Conservation (phyloP, 2,329 filamentous ascomycete species). For the Paecilomyces formosus region DNA sequence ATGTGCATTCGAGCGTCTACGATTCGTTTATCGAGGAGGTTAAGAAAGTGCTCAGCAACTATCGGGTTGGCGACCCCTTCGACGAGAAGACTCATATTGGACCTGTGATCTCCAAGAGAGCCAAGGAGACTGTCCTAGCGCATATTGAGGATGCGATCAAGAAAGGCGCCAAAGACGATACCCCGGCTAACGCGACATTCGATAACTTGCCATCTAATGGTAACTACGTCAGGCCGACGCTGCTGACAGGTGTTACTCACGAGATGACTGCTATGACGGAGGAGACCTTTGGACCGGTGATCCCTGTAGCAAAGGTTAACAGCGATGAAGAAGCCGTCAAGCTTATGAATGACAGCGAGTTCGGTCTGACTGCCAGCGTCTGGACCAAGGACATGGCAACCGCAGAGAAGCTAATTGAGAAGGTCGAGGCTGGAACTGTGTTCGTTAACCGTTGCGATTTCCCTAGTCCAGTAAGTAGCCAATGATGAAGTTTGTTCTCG, state of each 20-base stretch:
- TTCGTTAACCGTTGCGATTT: conserved; percentile 95
- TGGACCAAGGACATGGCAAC: conserved; percentile 83
- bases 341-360: conserved; percentile 92
- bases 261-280: conserved; percentile 83
- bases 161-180: conserved; percentile 77
- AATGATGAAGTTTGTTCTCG: neutral
- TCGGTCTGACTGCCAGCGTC: conserved; percentile 90
- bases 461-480: conserved; percentile 69
- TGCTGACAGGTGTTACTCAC: conserved; percentile 73
- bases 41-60: conserved; percentile 70
- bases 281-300: conserved; percentile 90
- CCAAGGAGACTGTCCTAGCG: conserved; percentile 65
- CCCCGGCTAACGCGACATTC: conserved; percentile 75
- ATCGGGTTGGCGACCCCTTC: conserved; percentile 82
- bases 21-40: conserved; percentile 73
- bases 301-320: conserved; percentile 81
- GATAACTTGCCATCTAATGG: conserved; percentile 64
- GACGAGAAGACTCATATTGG: conserved; percentile 74
- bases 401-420: conserved; percentile 68
- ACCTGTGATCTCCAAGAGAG: conserved; percentile 76
- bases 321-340: conserved; percentile 71
- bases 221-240: conserved; percentile 81
- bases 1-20: conserved; percentile 78
- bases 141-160: conserved; percentile 77
- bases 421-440: conserved; percentile 86